Conservation (phyloP, 345 rosid species). For the Pistacia atlantica region DNA sequence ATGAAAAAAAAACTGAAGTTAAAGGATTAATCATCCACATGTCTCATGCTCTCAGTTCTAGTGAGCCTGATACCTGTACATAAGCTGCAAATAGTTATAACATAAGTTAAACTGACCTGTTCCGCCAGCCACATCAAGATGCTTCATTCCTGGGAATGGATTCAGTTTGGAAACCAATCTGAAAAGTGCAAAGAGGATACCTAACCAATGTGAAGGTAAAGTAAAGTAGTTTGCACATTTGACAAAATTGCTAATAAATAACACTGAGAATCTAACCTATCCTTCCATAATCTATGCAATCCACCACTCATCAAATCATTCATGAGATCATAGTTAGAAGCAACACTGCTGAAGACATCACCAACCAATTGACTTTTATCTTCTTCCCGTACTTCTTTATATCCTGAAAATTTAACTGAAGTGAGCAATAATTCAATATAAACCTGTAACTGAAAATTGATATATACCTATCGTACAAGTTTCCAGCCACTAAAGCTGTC, state of each 20-base stretch:
- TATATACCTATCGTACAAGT: too few species aligned
- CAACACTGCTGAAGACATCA: constrained; percentile 82
- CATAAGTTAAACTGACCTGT: constrained; percentile 50
- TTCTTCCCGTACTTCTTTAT: constrained; percentile 83
- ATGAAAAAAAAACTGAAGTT: too few species aligned
- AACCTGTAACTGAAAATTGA: background rate
- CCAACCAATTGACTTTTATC: constrained; percentile 86
- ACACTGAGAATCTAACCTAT: constrained; percentile 51
- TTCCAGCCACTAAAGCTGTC: too few species aligned
- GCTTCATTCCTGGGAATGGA: constrained; percentile 97
- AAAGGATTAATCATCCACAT: background rate
- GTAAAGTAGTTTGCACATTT: constrained; percentile 6
- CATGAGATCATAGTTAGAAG: constrained; percentile 94
- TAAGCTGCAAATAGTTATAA: background rate
- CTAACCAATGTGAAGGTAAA: constrained; percentile 11
- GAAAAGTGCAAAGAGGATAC: constrained; percentile 23
- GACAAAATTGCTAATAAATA: constrained; percentile 7
- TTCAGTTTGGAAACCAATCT: constrained; percentile 81
- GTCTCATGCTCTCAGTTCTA: background rate
- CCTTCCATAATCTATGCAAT: constrained; percentile 93
- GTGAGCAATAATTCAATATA: background rate
- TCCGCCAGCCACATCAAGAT: constrained; percentile 99
- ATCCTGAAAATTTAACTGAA: constrained; percentile 54
- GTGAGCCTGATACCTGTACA: background rate
- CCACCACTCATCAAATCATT: constrained; percentile 97